Base-by-base conservation (phyloP, 1,139 yeast species). In the Pichia cactophila region DNA sequence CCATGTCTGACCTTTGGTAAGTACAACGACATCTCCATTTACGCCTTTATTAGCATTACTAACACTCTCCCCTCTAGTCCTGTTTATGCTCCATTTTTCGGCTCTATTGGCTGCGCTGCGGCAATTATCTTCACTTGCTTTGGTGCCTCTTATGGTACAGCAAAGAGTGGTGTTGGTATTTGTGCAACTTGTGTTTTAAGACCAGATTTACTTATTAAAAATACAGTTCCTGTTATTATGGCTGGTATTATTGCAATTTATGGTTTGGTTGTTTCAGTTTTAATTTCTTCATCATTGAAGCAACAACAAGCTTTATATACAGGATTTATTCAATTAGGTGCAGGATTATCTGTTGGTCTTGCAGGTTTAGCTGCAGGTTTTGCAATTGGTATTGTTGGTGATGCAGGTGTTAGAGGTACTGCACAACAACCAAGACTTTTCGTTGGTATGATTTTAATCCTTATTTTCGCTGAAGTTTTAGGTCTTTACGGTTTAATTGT, bases 71-170 rank as follows among this genome's bases (percentile, higher is more conserved):
- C 20, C 42, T 23, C 23, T 5, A 60, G 66, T 48, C 97, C 97
- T 48, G 81, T 81, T 41, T 90, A 85, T 71, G 96, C 97, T 33
- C 96, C 97, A 54, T 89, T 90, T 70, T 84, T 90, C 67, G 97
- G 97, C 68, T 90, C 97, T 62, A 87, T 92, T 69, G 98, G 98
- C 67, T 94, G 98, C 77, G 96, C 98, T 55, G 90, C 97, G 51
- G 97, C 99, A 70, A 92, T 94, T 68, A 87, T 92, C 65, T 89
- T 92, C 80, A 92, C 98, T 70, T 88, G 96, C 71, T 86, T 90
- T 65, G 99, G 99, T 76, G 97, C 99, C 61, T 92, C 97, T 50
- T 89, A 90, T 70, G 99, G 98, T 77, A 94, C 98, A 59, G 99
- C 99, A 66, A 94, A 94, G 74, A 86, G 96, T 41, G 99, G 99